Evolutionary conservation across 2,329 filamentous ascomycete genomes (phyloP).

Genomic region (Aspergillus floridensis): DNA sequence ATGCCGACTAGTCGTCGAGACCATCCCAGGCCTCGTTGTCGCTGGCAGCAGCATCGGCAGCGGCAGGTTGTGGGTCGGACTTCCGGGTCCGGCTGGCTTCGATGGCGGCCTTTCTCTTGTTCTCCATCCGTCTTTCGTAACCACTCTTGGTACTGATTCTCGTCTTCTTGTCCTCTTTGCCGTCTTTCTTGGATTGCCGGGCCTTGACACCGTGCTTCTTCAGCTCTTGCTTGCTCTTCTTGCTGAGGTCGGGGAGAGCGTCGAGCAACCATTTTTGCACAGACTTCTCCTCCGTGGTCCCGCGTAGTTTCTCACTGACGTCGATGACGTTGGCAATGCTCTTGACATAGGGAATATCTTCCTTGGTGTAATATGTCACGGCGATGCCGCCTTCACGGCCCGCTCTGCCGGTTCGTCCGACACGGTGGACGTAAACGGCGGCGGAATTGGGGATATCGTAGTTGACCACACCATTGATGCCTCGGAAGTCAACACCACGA

Average conservation of each 20-base stretch:
- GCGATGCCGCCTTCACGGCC: conserved; percentile 84
- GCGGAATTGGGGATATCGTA: conserved; percentile 94
- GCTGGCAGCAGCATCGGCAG: conserved; percentile 23
- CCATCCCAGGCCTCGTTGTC: conserved; percentile 40
- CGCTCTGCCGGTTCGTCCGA: conserved; percentile 84
- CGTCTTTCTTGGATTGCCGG: conserved; percentile 52
- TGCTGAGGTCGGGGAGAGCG: conserved; percentile 76
- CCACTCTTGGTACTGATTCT: conserved; percentile 68
- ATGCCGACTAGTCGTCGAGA: conserved; percentile 34
- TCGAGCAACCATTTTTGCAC: conserved; percentile 86
- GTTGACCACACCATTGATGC: conserved; percentile 94
- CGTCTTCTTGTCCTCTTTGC: conserved; percentile 49
- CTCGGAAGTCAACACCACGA: conserved; percentile 89
- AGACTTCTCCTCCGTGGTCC: conserved; percentile 51
- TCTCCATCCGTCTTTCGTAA: conserved; percentile 47
- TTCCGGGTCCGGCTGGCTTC: conserved; percentile 41
- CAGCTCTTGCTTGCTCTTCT: conserved; percentile 78
- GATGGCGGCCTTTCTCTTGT: conserved; percentile 47
- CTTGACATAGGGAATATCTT: conserved; percentile 87
- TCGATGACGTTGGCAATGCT: conserved; percentile 91
- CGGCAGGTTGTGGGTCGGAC: conserved; percentile 14
- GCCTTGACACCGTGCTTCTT: conserved; percentile 79
- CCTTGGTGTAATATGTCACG: conserved; percentile 92
- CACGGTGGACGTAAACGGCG: conserved; percentile 88
- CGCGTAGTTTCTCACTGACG: conserved; percentile 69